Percentiles rank a stretch among this genome's conserved stretches.
Conservation (phyloP, 805 yeast species). For the Saccharomycopsis oosterbeekiorum region DNA sequence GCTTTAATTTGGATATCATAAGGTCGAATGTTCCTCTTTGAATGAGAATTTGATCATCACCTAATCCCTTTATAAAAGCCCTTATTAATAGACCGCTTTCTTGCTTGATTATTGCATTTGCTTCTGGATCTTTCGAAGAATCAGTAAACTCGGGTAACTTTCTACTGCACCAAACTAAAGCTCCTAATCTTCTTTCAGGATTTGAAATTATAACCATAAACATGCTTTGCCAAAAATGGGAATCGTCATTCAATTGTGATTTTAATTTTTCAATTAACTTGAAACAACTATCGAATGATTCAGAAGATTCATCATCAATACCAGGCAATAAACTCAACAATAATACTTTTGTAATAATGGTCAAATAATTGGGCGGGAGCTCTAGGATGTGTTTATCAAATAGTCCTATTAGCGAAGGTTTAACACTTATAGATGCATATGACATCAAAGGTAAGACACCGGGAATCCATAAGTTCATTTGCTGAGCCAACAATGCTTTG, state of each 20-base stretch:
- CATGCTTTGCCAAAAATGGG: conserved; percentile 79
- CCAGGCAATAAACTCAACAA: conserved; percentile 74
- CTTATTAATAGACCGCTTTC: conserved; percentile 73
- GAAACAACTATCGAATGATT: conserved; percentile 56
- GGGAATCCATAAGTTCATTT: conserved; percentile 76
- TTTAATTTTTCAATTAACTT: conserved; percentile 52
- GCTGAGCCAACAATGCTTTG: conserved; percentile 39
- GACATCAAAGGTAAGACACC: conserved; percentile 86
- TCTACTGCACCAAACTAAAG: conserved; percentile 62
- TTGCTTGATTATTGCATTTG: conserved; percentile 55
- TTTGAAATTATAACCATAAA: conserved; percentile 68
- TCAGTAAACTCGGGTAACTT: conserved; percentile 48
- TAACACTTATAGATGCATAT: conserved; percentile 81
- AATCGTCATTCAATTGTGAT: conserved; percentile 47
- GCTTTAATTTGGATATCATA: conserved; percentile 53
- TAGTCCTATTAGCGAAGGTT: conserved; percentile 61
- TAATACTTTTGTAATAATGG: conserved; percentile 55
- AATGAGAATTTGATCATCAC: conserved; percentile 58
- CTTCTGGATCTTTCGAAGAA: conserved; percentile 33
- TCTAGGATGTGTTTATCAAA: conserved; percentile 46
- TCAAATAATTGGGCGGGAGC: conserved; percentile 39
- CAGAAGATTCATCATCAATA: conserved; percentile 86
- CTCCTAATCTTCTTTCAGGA: conserved; percentile 76
- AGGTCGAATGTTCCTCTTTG: conserved; percentile 86
- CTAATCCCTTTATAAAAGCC: conserved; percentile 62